Conservation (phyloP, 495 filamentous ascomycete genomes). For the Aspergillus campestris region DNA sequence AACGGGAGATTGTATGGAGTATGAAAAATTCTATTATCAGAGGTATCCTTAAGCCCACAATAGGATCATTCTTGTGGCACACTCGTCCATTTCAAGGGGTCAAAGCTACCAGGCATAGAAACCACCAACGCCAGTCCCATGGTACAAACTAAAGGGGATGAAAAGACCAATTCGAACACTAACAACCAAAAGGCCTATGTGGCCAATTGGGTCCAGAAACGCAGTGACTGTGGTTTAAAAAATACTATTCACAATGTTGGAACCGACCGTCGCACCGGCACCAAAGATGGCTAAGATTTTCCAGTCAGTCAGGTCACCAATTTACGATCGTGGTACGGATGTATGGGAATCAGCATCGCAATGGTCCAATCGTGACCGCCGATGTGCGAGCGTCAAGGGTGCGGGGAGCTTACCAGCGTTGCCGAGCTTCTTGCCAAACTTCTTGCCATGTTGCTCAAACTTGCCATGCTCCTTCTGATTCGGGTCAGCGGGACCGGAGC, state of each 20-base stretch:
- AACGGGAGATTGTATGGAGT: no score
- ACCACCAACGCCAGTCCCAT: conserved; percentile 26
- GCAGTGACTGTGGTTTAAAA: conserved; percentile 45
- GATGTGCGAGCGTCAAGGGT: conserved; percentile 9
- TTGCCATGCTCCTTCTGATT: conserved; percentile 32
- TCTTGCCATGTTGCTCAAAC: conserved; percentile 47
- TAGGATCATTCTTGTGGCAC: not conserved
- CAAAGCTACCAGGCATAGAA: conserved; percentile 8
- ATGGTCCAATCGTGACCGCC: not conserved
- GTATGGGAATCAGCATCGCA: not conserved
- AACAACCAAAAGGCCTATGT: not conserved
- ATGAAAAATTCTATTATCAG: no score
- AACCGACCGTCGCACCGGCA: conserved; percentile 82
- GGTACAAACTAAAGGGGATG: conserved; percentile 7
- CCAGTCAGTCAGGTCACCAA: no score
- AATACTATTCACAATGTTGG: conserved; percentile 87
- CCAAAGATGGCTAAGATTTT: conserved; percentile 53
- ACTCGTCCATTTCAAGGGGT: conserved; percentile 2
- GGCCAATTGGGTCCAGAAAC: conserved; percentile 2
- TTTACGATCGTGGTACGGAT: no score
- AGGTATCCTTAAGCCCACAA: no score
- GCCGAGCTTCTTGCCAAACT: conserved; percentile 49
- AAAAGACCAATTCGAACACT: conserved; percentile 1
- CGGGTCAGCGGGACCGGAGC: conserved; percentile 17
- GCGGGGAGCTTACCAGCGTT: conserved; percentile 41